Percentiles rank a stretch among this genome's conserved stretches.
Conservation (phyloP, 352 stramenopile genomes). For the Blastocystis sp. region DNA sequence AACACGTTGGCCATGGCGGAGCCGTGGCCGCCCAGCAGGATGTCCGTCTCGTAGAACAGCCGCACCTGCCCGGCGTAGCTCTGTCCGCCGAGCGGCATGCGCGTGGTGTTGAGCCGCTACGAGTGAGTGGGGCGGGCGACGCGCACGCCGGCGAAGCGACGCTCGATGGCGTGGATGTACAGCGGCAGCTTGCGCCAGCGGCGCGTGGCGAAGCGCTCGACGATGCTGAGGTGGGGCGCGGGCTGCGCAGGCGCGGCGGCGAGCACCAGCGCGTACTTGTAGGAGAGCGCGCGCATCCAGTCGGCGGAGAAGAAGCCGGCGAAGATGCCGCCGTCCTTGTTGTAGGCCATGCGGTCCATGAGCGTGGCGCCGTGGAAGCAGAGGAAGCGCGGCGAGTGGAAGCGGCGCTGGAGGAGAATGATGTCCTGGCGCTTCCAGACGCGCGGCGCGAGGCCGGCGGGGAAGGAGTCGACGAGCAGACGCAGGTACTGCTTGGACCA, state of each 20-base stretch:
- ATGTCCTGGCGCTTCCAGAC: neutral
- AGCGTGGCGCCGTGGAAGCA: constrained; percentile 8
- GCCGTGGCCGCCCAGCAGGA: constrained; percentile 31
- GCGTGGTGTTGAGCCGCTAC: constrained; percentile 14
- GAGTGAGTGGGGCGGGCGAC: neutral
- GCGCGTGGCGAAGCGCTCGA: neutral
- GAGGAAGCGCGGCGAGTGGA: neutral
- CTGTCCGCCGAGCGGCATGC: neutral
- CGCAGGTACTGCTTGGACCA: constrained; percentile 49
- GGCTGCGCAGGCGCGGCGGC: neutral
- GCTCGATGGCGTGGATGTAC: constrained; percentile 24
- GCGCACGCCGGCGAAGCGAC: neutral
- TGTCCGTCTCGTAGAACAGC: constrained; percentile 49
- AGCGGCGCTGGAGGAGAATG: neutral
- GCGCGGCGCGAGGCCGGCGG: neutral
- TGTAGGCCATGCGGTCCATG: constrained; percentile 48
- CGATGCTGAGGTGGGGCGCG: neutral
- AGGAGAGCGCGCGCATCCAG: constrained; percentile 47
- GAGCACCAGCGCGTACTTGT: neutral
- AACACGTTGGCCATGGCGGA: constrained; percentile 43
- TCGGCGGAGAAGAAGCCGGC: constrained; percentile 42
- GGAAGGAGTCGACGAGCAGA: constrained; percentile 43
- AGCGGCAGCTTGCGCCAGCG: neutral
- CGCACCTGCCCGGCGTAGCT: constrained; percentile 11
- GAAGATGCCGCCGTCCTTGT: constrained; percentile 48